Percentiles rank a stretch among this genome's conserved stretches.
Conservation (phyloP, 2,329 filamentous ascomycete species). For the Thelonectria discophora region DNA sequence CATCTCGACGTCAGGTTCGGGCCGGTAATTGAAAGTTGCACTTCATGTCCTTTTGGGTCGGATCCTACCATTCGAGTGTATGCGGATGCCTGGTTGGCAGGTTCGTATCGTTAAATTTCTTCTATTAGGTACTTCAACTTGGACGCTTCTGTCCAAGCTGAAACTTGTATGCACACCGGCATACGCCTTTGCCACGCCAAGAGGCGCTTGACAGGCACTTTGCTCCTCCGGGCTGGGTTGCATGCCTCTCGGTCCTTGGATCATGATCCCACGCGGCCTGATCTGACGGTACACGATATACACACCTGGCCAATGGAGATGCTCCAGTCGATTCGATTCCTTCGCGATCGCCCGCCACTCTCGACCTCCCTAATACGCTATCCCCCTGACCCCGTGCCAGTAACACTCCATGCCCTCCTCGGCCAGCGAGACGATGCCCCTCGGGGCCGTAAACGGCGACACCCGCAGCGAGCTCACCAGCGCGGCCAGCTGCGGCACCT, state of each 20-base stretch:
- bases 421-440: conserved; percentile 16
- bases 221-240: background rate
- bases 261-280: too few species aligned
- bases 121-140: too few species aligned
- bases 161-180: too few species aligned
- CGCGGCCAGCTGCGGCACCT: conserved; percentile 16
- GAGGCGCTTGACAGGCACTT: too few species aligned
- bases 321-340: background rate
- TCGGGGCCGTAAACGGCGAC: conserved; percentile 1
- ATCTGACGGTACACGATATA: too few species aligned
- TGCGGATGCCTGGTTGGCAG: too few species aligned
- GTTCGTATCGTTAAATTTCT: too few species aligned
- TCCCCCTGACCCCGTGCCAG: conserved; percentile 13
- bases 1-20: background rate
- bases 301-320: too few species aligned
- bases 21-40: background rate
- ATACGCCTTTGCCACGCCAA: too few species aligned
- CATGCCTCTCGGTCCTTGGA: background rate
- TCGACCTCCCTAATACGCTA: background rate
- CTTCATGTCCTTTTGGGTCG: too few species aligned
- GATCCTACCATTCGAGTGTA: too few species aligned
- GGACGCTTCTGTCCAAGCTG: too few species aligned
- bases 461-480: conserved; percentile 12
- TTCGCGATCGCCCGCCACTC: background rate
- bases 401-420: conserved; percentile 12